Evolutionary conservation across 352 stramenopile genomes (phyloP).

Genomic region (Phytophthora foliorum): DNA sequence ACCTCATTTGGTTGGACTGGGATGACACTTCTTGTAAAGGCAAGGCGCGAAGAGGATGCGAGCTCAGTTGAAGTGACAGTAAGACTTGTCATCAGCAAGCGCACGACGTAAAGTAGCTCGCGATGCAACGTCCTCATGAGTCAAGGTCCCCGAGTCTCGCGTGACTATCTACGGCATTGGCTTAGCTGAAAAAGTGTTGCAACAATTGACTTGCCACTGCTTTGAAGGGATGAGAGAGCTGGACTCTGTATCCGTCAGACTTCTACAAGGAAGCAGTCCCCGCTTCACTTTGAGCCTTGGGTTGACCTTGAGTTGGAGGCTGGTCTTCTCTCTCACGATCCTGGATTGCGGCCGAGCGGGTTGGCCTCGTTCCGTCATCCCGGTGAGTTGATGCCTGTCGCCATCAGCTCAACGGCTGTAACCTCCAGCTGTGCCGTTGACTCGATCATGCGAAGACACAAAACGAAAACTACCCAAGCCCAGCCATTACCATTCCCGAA

Average conservation of each 20-base stretch:
- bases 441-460: background rate
- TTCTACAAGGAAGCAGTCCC: constrained; percentile 9
- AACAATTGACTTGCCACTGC: background rate
- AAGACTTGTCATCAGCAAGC: constrained; percentile 20
- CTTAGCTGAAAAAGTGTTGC: background rate
- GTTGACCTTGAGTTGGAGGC: background rate
- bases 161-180: constrained; percentile 14
- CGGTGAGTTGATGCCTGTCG: constrained; percentile 1
- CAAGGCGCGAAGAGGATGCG: constrained; percentile 8
- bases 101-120: constrained; percentile 16
- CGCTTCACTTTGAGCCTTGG: background rate
- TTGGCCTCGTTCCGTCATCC: constrained; percentile 10
- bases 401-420: background rate
- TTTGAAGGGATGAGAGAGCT: constrained; percentile 18
- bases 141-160: constrained; percentile 4
- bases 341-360: background rate
- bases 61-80: constrained; percentile 17
- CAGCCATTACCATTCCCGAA: background rate
- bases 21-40: constrained; percentile 19
- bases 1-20: constrained; percentile 23
- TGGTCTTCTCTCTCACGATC: constrained; percentile 11
- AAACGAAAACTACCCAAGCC: background rate
- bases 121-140: constrained; percentile 13
- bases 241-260: constrained; percentile 18
- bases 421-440: too few relatives aligned